Conservation (phyloP, 2,329 filamentous ascomycete genomes). For the Colletotrichum cereale region DNA sequence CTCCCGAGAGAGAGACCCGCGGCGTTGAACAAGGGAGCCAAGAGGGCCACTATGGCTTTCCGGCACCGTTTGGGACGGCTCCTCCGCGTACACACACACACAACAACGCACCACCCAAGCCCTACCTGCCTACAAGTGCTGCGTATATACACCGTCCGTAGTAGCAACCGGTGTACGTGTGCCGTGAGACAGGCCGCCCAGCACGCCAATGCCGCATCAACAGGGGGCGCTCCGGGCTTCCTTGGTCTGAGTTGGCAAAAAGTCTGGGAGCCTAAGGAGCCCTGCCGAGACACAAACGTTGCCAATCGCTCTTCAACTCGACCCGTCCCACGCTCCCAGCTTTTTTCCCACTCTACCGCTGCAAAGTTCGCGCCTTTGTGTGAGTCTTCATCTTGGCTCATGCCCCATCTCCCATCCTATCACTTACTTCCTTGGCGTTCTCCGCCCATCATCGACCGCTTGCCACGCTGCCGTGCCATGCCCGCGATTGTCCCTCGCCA, state of each 20-base stretch:
- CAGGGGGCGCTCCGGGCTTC: constrained; percentile 25
- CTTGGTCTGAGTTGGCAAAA: constrained; percentile 2
- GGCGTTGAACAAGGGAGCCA: background rate
- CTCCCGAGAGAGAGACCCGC: background rate
- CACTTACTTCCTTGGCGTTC: constrained; percentile 36
- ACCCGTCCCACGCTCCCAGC: constrained; percentile 23
- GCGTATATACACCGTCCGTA: background rate
- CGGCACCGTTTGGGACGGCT: constrained; percentile 8
- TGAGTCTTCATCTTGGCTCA: constrained; percentile 17
- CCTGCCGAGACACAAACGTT: constrained; percentile 29
- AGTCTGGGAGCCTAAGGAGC: constrained; percentile 27
- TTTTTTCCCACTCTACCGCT: background rate
- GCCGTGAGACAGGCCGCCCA: constrained; percentile 37
- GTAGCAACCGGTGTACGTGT: background rate
- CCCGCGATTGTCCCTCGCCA: constrained; percentile 39
- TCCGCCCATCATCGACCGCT: constrained; percentile 37
- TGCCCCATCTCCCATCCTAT: constrained; percentile 15
- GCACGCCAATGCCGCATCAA: constrained; percentile 35
- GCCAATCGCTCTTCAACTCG: constrained; percentile 6
- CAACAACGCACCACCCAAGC: background rate
- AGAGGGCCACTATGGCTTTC: constrained; percentile 1
- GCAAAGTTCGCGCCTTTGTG: background rate
- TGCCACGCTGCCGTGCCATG: constrained; percentile 40
- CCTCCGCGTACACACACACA: no score
- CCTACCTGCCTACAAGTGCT: background rate